phyloP scores from a whole-genome alignment of 345 rosid species.

The Gossypium mustelinum region DNA sequence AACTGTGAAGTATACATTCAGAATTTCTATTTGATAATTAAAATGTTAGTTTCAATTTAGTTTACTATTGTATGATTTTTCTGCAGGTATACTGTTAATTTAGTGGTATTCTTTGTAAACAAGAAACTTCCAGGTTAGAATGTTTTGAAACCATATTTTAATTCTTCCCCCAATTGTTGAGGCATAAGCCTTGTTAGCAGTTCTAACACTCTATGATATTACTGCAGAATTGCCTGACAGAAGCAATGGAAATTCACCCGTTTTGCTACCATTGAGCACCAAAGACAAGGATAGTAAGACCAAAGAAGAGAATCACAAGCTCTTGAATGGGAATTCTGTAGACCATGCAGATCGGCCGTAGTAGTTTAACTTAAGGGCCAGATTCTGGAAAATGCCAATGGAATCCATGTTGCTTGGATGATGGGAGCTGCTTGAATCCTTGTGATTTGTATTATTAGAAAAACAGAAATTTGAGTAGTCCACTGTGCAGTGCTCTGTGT shows the following conservation, averaged over 20 bases:
- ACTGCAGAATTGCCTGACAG: constrained; percentile 80
- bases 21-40: background rate
- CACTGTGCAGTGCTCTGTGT: background rate
- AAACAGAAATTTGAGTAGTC: background rate
- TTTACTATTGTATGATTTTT: background rate
- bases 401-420: background rate
- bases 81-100: constrained; percentile 88
- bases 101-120: constrained; percentile 37
- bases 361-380: constrained; percentile 34
- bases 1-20: constrained; percentile 3
- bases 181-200: background rate
- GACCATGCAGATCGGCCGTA: constrained; percentile 88
- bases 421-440: background rate
- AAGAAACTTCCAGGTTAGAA: constrained; percentile 79
- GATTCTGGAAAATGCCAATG: constrained; percentile 19
- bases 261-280: constrained; percentile 56
- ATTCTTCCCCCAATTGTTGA: background rate
- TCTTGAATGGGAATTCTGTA: constrained; percentile 72
- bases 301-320: constrained; percentile 53
- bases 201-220: constrained; percentile 19
- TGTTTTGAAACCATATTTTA: background rate
- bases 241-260: constrained; percentile 28
- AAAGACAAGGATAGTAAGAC: constrained; percentile 49
- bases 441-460: background rate
- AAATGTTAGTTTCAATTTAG: constrained; percentile 13